Percentiles rank a stretch among this genome's conserved stretches.
These are phyloP conservation scores for Cokeromyces recurvatus DNA, from an alignment of 371 early-diverging fungal species.

Conservation along the genomic window DNA sequence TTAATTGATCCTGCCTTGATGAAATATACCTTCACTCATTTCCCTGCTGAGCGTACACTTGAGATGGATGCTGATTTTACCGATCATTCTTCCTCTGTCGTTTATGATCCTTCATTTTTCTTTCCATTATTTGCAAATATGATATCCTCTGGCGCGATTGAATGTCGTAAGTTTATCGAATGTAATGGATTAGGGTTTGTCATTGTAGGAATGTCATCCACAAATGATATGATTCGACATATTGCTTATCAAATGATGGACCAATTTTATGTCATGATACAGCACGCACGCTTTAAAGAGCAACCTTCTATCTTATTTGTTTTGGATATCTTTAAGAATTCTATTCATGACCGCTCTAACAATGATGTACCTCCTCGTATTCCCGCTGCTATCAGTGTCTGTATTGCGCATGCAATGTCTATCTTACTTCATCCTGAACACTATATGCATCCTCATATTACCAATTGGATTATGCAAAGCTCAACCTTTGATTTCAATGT, in stretches of 20 bases:
- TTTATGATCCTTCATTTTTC: slow-evolving; percentile 71
- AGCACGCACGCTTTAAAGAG: slow-evolving; percentile 54
- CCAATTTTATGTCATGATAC: slow-evolving; percentile 54
- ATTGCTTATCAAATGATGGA: slow-evolving; percentile 67
- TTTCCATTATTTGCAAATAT: slow-evolving; percentile 65
- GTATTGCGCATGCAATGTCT: slow-evolving; percentile 62
- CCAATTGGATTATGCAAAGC: slow-evolving; percentile 68
- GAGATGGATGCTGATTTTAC: slow-evolving; percentile 14
- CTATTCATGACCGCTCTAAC: slow-evolving; percentile 51
- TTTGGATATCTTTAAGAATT: slow-evolving; percentile 64
- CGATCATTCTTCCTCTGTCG: background rate
- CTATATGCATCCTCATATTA: slow-evolving; percentile 70
- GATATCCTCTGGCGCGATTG: slow-evolving; percentile 51
- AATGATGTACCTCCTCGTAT: slow-evolving; percentile 46
- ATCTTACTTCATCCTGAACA: slow-evolving; percentile 68
- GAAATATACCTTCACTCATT: slow-evolving; percentile 58
- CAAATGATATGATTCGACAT: slow-evolving; percentile 47
- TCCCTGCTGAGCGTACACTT: slow-evolving; percentile 35
- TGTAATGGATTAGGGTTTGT: slow-evolving; percentile 66
- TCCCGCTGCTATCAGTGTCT: slow-evolving; percentile 62
- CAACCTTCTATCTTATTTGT: slow-evolving; percentile 60
- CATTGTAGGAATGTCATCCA: slow-evolving; percentile 57
- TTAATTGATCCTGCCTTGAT: slow-evolving; percentile 63
- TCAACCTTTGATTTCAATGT: slow-evolving; percentile 70
- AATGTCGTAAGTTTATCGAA: slow-evolving; percentile 65